Evolutionary conservation across 2,329 filamentous ascomycete genomes (phyloP).

Genomic region (Hortaea werneckii): DNA sequence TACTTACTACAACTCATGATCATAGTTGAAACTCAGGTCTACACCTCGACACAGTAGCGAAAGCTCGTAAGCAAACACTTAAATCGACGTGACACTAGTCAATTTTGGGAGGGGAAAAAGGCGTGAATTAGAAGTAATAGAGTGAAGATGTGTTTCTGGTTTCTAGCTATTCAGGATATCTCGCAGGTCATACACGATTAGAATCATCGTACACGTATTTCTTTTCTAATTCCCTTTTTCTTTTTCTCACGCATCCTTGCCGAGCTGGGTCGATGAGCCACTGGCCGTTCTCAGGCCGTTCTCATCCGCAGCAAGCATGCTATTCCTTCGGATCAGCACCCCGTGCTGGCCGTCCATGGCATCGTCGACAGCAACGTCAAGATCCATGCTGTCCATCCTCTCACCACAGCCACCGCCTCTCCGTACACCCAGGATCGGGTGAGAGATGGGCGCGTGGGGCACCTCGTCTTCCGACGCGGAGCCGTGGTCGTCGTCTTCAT

Average conservation of each 20-base stretch:
- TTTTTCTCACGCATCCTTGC: constrained; percentile 2
- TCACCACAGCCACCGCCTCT: constrained; percentile 18
- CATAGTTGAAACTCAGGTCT: no score
- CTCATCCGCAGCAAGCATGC: constrained; percentile 18
- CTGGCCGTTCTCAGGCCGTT: constrained; percentile 10
- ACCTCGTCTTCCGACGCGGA: constrained; percentile 23
- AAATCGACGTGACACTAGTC: no score
- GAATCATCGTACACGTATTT: neutral
- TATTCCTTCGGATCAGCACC: constrained; percentile 25
- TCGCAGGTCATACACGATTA: neutral
- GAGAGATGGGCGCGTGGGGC: constrained; percentile 15
- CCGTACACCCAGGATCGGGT: constrained; percentile 13
- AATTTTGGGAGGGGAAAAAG: no score
- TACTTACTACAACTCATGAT: no score
- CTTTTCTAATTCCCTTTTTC: no score
- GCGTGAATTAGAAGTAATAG: neutral
- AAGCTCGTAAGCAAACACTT: no score
- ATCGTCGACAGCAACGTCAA: constrained; percentile 27
- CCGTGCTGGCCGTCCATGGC: constrained; percentile 24
- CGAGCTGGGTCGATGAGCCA: constrained; percentile 14
- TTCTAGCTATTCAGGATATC: constrained; percentile 2
- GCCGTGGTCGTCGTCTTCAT: constrained; percentile 32
- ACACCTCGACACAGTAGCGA: no score
- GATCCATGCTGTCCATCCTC: constrained; percentile 23
- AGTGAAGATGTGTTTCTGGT: constrained; percentile 1